Conservation (phyloP, 2,329 filamentous ascomycete species). For the Penicillium frequentans region DNA sequence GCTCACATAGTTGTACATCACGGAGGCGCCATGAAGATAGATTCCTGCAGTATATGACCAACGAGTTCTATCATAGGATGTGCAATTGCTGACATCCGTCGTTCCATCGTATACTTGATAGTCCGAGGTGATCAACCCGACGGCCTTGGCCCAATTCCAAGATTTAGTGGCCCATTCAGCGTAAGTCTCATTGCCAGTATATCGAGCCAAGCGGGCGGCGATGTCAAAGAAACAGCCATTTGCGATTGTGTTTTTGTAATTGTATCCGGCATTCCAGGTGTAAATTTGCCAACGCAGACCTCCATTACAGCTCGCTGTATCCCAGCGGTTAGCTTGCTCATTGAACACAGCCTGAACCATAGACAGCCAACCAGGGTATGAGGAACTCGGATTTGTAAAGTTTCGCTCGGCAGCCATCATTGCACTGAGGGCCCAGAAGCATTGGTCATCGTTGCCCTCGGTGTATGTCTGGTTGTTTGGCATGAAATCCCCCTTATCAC, state of each 20-base stretch:
- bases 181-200: slow-evolving; percentile 42
- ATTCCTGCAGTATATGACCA: slow-evolving; percentile 54
- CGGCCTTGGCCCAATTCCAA: slow-evolving; percentile 36
- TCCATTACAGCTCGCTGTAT: slow-evolving; percentile 63
- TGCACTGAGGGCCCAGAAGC: slow-evolving; percentile 21
- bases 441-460: slow-evolving; percentile 15
- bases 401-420: slow-evolving; percentile 18
- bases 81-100: slow-evolving; percentile 49
- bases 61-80: slow-evolving; percentile 45
- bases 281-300: slow-evolving; percentile 82
- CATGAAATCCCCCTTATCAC: slow-evolving; percentile 12
- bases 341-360: slow-evolving; percentile 77
- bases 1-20: slow-evolving; percentile 49
- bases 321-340: slow-evolving; percentile 69
- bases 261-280: slow-evolving; percentile 52
- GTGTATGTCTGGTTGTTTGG: slow-evolving; percentile 14
- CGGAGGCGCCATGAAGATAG: slow-evolving; percentile 50
- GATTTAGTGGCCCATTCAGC: slow-evolving; percentile 39
- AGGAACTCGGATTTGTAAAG: slow-evolving; percentile 37
- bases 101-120: slow-evolving; percentile 54
- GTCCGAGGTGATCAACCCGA: slow-evolving; percentile 46
- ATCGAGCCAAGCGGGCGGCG: slow-evolving; percentile 41
- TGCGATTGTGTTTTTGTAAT: slow-evolving; percentile 55
- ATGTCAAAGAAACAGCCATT: slow-evolving; percentile 56
- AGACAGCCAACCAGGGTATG: slow-evolving; percentile 67